phyloP scores from a whole-genome alignment of 129 eudicot species.

The Daucus carota region DH1_v3.0 NC_030387.2:38824501-38825000 shows the following conservation, averaged over 20 bases:
- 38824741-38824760: conserved; percentile 51
- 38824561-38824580: conserved; percentile 53
- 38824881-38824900: too few species aligned
- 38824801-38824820: background rate
- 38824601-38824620: conserved; percentile 68
- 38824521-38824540: conserved; percentile 77
- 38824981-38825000: background rate
- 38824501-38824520: conserved; percentile 77
- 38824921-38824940: background rate
- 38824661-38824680: conserved; percentile 89
- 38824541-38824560: conserved; percentile 61
- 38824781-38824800: too few species aligned
- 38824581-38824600: conserved; percentile 61
- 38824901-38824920: background rate
- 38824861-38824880: background rate
- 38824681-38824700: conserved; percentile 77
- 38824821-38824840: background rate
- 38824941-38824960: background rate
- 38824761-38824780: background rate
- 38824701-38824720: conserved; percentile 70
- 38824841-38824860: background rate
- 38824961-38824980: background rate
- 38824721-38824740: conserved; percentile 88
- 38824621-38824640: conserved; percentile 40
- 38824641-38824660: conserved; percentile 89